Base-by-base conservation (phyloP, 139 green algal species). In the Picocystis salinarum region DNA sequence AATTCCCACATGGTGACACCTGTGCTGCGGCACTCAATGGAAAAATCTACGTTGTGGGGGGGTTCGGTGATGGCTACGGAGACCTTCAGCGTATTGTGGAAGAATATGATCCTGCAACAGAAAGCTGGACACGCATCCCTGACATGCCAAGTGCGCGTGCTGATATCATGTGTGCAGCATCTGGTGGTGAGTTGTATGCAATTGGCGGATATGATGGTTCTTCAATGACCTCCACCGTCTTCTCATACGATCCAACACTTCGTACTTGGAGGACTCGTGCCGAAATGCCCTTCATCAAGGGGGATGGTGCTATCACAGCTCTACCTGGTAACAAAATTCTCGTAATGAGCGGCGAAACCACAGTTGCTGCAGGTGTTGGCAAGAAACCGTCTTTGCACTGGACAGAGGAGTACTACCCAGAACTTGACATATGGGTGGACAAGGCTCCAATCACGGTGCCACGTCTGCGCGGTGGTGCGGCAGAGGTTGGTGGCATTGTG, bases 301-400 rank as follows among this genome's bases (percentile, higher is more conserved):
- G 65, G 13, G 65, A 74, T 31, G 58, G 58, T 26, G 56, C 61
- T 4, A 42, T 70, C 6, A 46, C 60, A 6, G 41, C 34, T 1
- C 39, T 74, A 15, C 52, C 52, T 3, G 49, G 40, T 26, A 41
- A 39, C 36, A 53, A 61, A 42, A 40, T 74, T 26, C 33, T 74
- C 13, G 61, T 62, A 11, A 55, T 69, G 44, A 61, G 65, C 19
- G 65, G 65, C 1, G 65, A 74, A 41, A 46, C 47, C n/a, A n/a
- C n/a, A 24, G 28, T 42, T 2, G 29, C 27, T 19, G 28, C 23
- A 15, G 40, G 27, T 4, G n/a, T 40, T 24, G 5, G 7, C 6
- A 52, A 48, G 34, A 42, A 63, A 42, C 49, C 62, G 29, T 54
- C 62, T 0, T 52, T 59, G 33, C 50, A 53, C 33, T 19, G 59